These are phyloP conservation scores for Phytophthora hibernalis DNA, from an alignment of 352 stramenopile genomes.

Conservation along the genomic window DNA sequence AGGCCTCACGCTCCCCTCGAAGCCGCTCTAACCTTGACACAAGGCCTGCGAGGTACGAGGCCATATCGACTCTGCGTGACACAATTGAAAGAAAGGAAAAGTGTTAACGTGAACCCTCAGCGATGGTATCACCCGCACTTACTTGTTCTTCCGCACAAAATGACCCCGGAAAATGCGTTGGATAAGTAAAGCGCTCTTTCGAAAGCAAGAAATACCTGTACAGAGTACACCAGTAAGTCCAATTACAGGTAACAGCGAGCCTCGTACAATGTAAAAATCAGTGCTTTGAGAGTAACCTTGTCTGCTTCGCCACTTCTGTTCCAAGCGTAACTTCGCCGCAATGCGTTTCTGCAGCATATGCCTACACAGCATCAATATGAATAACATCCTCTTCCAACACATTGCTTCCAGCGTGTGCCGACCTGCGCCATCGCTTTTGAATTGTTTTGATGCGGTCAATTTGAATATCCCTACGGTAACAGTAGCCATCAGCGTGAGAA, in stretches of 20 bases:
- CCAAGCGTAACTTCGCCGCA: constrained; percentile 22
- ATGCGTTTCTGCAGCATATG: constrained; percentile 24
- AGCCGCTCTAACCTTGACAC: constrained; percentile 37
- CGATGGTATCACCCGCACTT: not conserved
- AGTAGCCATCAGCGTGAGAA: not conserved
- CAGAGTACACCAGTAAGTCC: not conserved
- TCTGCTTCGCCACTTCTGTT: constrained; percentile 39
- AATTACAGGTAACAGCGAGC: no score
- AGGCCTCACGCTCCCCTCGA: constrained; percentile 24
- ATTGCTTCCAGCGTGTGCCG: not conserved
- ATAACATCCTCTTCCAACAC: not conserved
- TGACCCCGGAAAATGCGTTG: constrained; percentile 58
- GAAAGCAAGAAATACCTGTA: constrained; percentile 35
- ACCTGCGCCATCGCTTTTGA: constrained; percentile 30
- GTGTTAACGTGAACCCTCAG: not conserved
- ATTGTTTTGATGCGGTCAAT: constrained; percentile 19
- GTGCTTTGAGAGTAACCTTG: constrained; percentile 24
- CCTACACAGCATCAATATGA: constrained; percentile 5
- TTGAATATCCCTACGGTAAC: constrained; percentile 12
- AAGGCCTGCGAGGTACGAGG: constrained; percentile 15
- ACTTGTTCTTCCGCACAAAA: constrained; percentile 39
- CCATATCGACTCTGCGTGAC: constrained; percentile 8
- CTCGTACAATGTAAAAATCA: no score
- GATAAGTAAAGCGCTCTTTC: constrained; percentile 43
- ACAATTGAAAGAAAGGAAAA: not conserved